These are phyloP conservation scores for Cladosporium sp. DNA, from an alignment of 2,329 filamentous ascomycete genomes.

Conservation along the genomic window DNA sequence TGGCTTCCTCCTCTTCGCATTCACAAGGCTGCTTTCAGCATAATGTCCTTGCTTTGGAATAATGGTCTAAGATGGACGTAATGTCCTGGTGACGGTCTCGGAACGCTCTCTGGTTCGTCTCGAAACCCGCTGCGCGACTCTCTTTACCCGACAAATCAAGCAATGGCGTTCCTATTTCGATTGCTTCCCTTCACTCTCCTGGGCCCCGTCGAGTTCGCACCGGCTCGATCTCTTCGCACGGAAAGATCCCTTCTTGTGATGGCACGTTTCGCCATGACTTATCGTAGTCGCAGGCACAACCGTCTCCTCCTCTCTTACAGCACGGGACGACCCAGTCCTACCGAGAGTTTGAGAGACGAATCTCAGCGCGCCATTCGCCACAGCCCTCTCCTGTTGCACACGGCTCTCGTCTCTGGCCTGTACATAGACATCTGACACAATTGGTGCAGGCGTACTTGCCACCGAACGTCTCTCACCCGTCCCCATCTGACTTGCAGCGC, in stretches of 20 bases:
- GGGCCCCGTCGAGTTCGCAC: neutral
- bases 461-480: neutral
- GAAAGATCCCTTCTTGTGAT: neutral
- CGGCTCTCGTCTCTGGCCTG: neutral
- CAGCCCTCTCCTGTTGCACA: conserved; percentile 17
- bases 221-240: neutral
- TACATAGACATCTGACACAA: neutral
- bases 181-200: neutral
- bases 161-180: neutral
- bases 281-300: neutral
- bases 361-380: conserved; percentile 22
- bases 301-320: neutral
- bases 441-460: neutral
- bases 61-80: too few species aligned
- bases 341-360: conserved; percentile 3
- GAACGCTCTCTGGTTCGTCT: neutral
- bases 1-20: neutral
- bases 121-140: neutral
- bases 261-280: neutral
- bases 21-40: neutral
- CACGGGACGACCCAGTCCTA: neutral
- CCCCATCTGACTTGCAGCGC: conserved; percentile 17
- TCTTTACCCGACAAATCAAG: neutral
- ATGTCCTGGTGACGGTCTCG: too few species aligned
- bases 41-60: neutral